These are phyloP conservation scores for Botryosphaeria dothidea DNA, from an alignment of 2,329 filamentous ascomycete genomes.

Conservation along the genomic window DNA sequence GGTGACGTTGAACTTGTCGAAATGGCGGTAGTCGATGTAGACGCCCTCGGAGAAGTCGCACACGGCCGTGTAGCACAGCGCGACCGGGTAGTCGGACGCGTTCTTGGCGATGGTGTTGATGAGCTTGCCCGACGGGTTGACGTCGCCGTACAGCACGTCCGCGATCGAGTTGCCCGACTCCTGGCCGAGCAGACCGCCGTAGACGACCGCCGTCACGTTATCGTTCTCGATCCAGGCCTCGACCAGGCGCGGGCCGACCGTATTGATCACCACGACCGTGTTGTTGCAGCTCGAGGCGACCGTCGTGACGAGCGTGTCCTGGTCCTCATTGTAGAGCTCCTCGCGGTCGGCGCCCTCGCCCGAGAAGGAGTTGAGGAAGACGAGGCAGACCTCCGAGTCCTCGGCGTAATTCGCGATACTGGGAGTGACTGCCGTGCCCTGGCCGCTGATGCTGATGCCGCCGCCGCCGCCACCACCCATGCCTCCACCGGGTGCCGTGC, in stretches of 20 bases:
- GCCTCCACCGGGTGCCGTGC: background rate
- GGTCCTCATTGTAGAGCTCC: conserved; percentile 6
- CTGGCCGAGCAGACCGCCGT: conserved; percentile 18
- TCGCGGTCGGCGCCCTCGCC: conserved; percentile 15
- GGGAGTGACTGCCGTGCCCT: conserved; percentile 11
- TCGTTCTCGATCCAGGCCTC: conserved; percentile 17
- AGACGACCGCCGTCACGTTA: conserved; percentile 15
- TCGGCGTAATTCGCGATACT: conserved; percentile 10
- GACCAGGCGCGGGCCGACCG: conserved; percentile 7
- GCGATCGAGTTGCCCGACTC: conserved; percentile 82
- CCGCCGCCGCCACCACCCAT: conserved; percentile 1
- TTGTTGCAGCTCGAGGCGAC: conserved; percentile 65
- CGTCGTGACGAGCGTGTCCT: conserved; percentile 64
- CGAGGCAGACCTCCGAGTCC: conserved; percentile 11
- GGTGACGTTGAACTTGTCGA: conserved; percentile 42
- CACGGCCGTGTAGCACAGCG: conserved; percentile 2
- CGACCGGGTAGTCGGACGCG: conserved; percentile 62
- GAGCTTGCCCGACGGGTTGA: conserved; percentile 76
- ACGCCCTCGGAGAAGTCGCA: conserved; percentile 41
- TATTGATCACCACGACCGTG: conserved; percentile 65
- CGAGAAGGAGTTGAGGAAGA: conserved; percentile 18
- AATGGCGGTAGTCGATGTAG: conserved; percentile 48
- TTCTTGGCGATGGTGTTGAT: conserved; percentile 82
- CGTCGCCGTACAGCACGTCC: conserved; percentile 76
- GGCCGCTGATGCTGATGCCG: background rate